Conservation (phyloP, 208 protist genomes). For the Leishmania tarentolae region DNA sequence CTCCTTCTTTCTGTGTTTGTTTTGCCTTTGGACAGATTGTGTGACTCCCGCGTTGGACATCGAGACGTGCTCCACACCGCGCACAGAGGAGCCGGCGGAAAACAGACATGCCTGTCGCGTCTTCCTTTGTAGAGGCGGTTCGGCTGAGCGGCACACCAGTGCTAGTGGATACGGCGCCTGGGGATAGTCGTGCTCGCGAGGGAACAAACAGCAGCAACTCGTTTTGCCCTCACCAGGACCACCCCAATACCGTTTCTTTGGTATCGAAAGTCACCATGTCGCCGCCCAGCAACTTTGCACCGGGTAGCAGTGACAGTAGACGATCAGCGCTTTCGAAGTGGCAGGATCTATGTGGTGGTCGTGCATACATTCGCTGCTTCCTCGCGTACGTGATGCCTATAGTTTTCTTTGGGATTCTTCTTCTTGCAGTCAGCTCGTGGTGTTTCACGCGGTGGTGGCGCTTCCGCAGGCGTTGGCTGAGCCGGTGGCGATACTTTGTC, state of each 20-base stretch:
- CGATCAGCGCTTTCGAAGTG: background rate
- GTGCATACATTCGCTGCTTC: background rate
- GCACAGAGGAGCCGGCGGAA: background rate
- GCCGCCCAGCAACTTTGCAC: background rate
- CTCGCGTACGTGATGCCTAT: background rate
- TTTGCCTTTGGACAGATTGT: background rate
- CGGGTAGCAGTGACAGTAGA: background rate
- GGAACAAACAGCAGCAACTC: background rate
- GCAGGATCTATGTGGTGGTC: background rate
- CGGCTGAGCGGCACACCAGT: conserved; percentile 2
- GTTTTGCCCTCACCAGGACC: background rate
- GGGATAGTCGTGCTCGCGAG: background rate
- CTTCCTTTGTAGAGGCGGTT: conserved; percentile 1
- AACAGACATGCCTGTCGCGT: background rate
- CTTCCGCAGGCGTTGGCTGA: background rate
- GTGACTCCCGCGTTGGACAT: background rate
- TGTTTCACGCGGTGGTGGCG: conserved; percentile 11
- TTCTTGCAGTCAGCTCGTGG: background rate
- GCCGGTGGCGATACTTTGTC: background rate
- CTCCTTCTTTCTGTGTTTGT: background rate
- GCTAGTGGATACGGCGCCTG: background rate
- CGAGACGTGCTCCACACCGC: background rate
- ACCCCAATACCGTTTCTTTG: background rate
- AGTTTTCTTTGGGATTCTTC: background rate
- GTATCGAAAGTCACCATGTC: background rate